A percentile compares a stretch with the other conserved stretches of the same genome.
Evolutionary conservation across 116 monocot genomes (phyloP).

Genomic region (Iris pallida): DNA sequence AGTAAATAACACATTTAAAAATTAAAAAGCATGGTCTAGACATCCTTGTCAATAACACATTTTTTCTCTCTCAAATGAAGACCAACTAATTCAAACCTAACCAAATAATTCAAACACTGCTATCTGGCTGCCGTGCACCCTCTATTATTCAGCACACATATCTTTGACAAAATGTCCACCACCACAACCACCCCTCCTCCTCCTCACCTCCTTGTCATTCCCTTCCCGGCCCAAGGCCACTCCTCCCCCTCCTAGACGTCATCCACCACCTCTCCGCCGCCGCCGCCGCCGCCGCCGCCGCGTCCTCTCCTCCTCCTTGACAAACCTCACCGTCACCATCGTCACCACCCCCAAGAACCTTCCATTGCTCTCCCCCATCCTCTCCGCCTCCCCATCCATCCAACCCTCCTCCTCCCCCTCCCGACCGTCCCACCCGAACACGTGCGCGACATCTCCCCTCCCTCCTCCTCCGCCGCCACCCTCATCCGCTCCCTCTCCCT

Average conservation of each 20-base stretch:
- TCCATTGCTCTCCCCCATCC: conserved; percentile 11
- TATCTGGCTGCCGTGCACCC: no score
- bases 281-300: not conserved
- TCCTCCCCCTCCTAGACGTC: conserved; percentile 29
- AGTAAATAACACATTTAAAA: no score
- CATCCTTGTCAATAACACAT: no score
- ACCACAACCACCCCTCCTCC: no score
- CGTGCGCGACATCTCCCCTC: not conserved
- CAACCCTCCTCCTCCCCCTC: no score
- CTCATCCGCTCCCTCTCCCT: conserved; percentile 7
- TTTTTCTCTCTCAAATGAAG: no score
- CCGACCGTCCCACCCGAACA: no score
- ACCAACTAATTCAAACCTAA: no score
- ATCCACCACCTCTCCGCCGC: conserved; percentile 10
- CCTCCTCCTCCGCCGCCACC: not conserved
- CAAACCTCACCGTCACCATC: conserved; percentile 16
- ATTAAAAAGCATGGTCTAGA: no score
- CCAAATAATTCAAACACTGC: no score
- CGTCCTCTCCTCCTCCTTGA: not conserved
- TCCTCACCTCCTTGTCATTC: conserved; percentile 19
- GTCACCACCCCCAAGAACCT: conserved; percentile 16
- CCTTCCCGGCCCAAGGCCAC: conserved; percentile 29
- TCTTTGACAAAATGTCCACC: no score
- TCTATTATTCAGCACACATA: no score
- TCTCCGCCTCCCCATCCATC: conserved; percentile 13